Evolutionary conservation across 2,329 filamentous ascomycete species (phyloP).

Genomic region (Xylariaceae sp.): DNA sequence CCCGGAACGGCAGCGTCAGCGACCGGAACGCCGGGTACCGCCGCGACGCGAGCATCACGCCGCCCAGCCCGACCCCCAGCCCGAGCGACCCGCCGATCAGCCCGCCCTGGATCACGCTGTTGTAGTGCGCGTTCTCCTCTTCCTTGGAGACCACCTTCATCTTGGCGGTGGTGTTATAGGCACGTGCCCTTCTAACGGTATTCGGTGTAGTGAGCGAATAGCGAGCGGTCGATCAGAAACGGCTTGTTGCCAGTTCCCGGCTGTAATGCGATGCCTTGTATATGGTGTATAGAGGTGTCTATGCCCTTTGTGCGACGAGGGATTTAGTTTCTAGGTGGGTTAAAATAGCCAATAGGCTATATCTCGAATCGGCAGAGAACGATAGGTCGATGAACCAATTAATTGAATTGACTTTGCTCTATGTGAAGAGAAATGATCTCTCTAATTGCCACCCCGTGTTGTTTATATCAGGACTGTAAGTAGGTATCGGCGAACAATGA

Average conservation of each 20-base stretch:
- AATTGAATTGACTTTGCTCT: neutral
- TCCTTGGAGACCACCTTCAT: slow-evolving; percentile 98
- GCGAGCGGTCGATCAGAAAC: neutral
- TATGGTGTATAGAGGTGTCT: neutral
- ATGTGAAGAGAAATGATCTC: neutral
- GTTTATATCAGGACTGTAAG: neutral
- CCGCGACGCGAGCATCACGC: slow-evolving; percentile 67
- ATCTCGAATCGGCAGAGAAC: neutral
- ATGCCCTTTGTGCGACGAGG: neutral
- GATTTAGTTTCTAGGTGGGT: neutral
- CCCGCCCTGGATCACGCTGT: slow-evolving; percentile 78
- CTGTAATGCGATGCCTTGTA: neutral
- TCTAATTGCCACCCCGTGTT: neutral
- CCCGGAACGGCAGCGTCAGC: slow-evolving; percentile 86
- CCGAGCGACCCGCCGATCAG: slow-evolving; percentile 72
- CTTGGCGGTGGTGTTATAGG: slow-evolving; percentile 34
- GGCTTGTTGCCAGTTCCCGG: neutral
- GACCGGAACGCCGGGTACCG: slow-evolving; percentile 78
- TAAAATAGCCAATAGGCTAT: neutral
- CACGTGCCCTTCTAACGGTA: neutral
- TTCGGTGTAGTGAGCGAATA: neutral
- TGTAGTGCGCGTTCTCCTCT: slow-evolving; percentile 87
- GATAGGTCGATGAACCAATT: neutral
- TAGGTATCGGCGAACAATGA: too few relatives aligned
- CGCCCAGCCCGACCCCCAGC: slow-evolving; percentile 65